Percentiles rank a stretch among this genome's conserved stretches.
These are phyloP conservation scores for Penicillium simplicissimum DNA, from an alignment of 495 filamentous ascomycete genomes.

Conservation along the genomic window DNA sequence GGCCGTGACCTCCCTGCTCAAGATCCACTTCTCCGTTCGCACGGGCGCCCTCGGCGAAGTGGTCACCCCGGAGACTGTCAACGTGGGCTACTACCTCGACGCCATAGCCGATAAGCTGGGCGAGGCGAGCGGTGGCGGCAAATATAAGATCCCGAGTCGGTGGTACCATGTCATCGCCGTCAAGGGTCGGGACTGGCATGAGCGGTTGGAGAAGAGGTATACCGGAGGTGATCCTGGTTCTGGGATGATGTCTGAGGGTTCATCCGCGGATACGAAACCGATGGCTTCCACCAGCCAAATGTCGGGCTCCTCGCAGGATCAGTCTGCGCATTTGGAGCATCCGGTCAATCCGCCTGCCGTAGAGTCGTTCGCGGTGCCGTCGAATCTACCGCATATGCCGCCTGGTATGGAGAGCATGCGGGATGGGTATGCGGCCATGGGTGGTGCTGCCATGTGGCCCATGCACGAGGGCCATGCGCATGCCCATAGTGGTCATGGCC, in stretches of 20 bases:
- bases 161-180: conserved; percentile 41
- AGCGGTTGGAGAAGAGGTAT: conserved; percentile 34
- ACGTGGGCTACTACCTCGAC: conserved; percentile 48
- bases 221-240: conserved; percentile 6
- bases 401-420: conserved; percentile 22
- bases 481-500: conserved; percentile 9
- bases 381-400: conserved; percentile 19
- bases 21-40: conserved; percentile 51
- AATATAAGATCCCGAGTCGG: conserved; percentile 41
- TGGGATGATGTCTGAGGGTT: conserved; percentile 11
- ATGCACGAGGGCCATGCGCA: conserved; percentile 28
- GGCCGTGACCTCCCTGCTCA: conserved; percentile 49
- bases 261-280: conserved; percentile 11
- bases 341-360: conserved; percentile 7
- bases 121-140: conserved; percentile 40
- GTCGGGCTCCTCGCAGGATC: conserved; percentile 15
- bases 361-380: conserved; percentile 19
- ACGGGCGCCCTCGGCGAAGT: conserved; percentile 46
- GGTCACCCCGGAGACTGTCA: conserved; percentile 42
- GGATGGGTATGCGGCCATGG: conserved; percentile 28
- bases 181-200: conserved; percentile 41
- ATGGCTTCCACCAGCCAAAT: conserved; percentile 11
- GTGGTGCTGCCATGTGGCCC: conserved; percentile 25
- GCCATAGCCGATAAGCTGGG: conserved; percentile 37
- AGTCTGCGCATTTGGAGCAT: conserved; percentile 10